Percentiles rank a stretch among this genome's conserved stretches.
Evolutionary conservation across 1,284 basidiomycete species (phyloP).

Genomic region (Ceratobasidium sp.): DNA sequence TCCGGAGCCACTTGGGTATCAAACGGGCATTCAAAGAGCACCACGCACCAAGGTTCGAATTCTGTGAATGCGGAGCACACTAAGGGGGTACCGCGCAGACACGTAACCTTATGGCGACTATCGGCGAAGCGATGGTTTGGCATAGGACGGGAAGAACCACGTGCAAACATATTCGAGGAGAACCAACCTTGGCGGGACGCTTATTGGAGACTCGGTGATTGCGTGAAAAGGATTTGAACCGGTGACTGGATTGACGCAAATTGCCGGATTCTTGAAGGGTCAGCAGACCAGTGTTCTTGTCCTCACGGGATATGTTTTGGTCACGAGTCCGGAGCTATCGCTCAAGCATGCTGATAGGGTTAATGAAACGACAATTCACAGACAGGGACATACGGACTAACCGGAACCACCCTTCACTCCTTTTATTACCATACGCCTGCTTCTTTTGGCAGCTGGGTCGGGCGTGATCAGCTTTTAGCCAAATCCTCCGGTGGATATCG

Average conservation of each 20-base stretch:
- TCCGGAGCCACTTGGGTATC: background rate
- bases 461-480: constrained; percentile 70
- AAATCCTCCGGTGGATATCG: constrained; percentile 77
- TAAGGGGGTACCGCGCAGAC: constrained; percentile 15
- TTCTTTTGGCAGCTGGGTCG: constrained; percentile 88
- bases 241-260: constrained; percentile 15
- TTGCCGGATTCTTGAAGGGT: constrained; percentile 24
- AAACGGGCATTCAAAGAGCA: background rate
- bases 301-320: background rate
- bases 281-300: constrained; percentile 7
- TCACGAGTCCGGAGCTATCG: background rate
- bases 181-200: background rate
- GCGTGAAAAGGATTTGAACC: background rate
- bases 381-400: constrained; percentile 2
- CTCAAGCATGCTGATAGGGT: background rate
- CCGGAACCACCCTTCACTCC: constrained; percentile 54
- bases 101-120: constrained; percentile 19
- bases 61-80: background rate
- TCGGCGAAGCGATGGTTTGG: background rate
- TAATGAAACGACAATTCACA: background rate
- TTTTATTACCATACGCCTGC: constrained; percentile 63
- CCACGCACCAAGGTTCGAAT: background rate
- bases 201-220: constrained; percentile 26
- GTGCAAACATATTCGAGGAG: background rate
- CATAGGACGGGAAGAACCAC: background rate